Percentiles rank a stretch among this genome's conserved stretches.
phyloP scores from a whole-genome alignment of 768 basidiomycete species.

The Epithele typhae region DNA sequence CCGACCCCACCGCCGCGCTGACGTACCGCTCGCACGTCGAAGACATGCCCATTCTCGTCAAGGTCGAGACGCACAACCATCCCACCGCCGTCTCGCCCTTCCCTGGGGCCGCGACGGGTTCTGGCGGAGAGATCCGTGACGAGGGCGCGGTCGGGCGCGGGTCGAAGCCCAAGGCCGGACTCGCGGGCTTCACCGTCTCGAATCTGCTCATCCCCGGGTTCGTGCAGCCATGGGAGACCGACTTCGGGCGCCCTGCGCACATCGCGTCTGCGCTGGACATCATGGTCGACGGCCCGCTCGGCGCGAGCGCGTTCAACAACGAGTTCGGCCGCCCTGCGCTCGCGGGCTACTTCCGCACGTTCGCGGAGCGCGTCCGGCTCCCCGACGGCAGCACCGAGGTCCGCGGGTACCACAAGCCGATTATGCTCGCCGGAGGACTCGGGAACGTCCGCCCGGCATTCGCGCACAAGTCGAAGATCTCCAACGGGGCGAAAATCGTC shows the following conservation, averaged over 20 bases:
- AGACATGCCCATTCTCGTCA: conserved; percentile 85
- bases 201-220: conserved; percentile 91
- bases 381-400: conserved; percentile 55
- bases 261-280: conserved; percentile 93
- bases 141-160: conserved; percentile 95
- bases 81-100: conserved; percentile 98
- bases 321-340: conserved; percentile 95
- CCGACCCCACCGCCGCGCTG: conserved; percentile 16
- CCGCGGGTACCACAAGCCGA: conserved; percentile 98
- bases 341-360: conserved; percentile 93
- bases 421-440: conserved; percentile 98
- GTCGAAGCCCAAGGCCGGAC: conserved; percentile 93
- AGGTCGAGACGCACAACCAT: conserved; percentile 99
- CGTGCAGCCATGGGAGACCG: conserved; percentile 92
- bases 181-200: conserved; percentile 89
- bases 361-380: conserved; percentile 70
- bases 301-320: conserved; percentile 95
- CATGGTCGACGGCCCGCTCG: conserved; percentile 95
- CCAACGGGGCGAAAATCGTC: conserved; percentile 80
- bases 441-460: conserved; percentile 88
- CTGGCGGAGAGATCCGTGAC: conserved; percentile 97
- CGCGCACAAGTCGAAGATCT: conserved; percentile 73
- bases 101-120: conserved; percentile 98
- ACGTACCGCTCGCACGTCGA: conserved; percentile 60
- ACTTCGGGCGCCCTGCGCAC: conserved; percentile 86